Percentiles rank a stretch among this genome's conserved stretches.
phyloP scores from a whole-genome alignment of 164 flowering plant genomes.

The Berberis thunbergii region DNA sequence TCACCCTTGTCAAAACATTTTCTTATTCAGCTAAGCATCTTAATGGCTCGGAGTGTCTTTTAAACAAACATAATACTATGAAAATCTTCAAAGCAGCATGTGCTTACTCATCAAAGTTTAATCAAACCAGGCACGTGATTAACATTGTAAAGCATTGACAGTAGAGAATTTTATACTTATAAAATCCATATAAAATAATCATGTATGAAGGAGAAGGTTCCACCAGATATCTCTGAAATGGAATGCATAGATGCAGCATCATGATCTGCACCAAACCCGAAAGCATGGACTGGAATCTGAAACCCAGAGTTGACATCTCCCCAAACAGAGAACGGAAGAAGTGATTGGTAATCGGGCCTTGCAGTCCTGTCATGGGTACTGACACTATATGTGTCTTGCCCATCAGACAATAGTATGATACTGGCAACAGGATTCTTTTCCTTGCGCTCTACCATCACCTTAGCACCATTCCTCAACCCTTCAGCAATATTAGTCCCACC shows the following conservation, averaged over 20 bases:
- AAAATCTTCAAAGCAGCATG: too few relatives aligned
- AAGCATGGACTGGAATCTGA: conserved; percentile 80
- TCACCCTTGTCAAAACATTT: too few relatives aligned
- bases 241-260: conserved; percentile 88
- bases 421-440: conserved; percentile 74
- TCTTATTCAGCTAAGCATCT: too few relatives aligned
- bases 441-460: conserved; percentile 62
- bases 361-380: conserved; percentile 21
- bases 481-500: conserved; percentile 96
- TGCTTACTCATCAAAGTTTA: too few relatives aligned
- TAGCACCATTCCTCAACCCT: conserved; percentile 74
- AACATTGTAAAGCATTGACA: too few relatives aligned
- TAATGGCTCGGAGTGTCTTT: too few relatives aligned
- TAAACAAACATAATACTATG: too few relatives aligned
- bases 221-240: conserved; percentile 81
- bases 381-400: conserved; percentile 75
- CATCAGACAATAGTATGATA: conserved; percentile 83
- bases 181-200: too few relatives aligned
- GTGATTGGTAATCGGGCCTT: conserved; percentile 36
- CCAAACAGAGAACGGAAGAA: conserved; percentile 45
- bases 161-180: too few relatives aligned
- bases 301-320: conserved; percentile 22
- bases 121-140: too few relatives aligned
- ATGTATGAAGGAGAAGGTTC: conserved; percentile 96
- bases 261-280: conserved; percentile 92